Conservation (phyloP, 768 basidiomycete genomes). For the Tricholoma terreum region DNA sequence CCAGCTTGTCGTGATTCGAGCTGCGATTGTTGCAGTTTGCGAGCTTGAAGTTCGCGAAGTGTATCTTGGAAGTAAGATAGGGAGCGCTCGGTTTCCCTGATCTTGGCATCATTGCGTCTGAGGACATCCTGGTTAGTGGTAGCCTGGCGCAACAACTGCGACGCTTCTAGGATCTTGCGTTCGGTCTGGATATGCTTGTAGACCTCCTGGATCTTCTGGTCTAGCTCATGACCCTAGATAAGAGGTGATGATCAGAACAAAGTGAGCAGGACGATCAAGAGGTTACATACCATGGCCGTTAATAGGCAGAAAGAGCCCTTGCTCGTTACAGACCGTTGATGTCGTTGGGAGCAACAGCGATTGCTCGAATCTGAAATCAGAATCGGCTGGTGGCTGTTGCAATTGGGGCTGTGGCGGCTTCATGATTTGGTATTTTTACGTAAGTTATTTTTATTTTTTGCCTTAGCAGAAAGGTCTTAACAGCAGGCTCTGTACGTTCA, state of each 20-base stretch:
- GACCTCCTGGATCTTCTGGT: slow-evolving; percentile 92
- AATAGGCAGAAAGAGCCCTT: slow-evolving; percentile 16
- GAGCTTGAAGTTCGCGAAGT: slow-evolving; percentile 76
- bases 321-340: slow-evolving; percentile 11
- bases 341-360: slow-evolving; percentile 11
- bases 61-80: slow-evolving; percentile 87
- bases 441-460: slow-evolving; percentile 14
- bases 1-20: slow-evolving; percentile 50
- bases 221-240: slow-evolving; percentile 61
- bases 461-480: slow-evolving; percentile 5
- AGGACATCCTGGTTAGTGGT: slow-evolving; percentile 87
- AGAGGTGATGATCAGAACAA: slow-evolving; percentile 1
- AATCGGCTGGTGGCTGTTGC: slow-evolving; percentile 21
- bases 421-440: slow-evolving; percentile 7
- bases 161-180: slow-evolving; percentile 88
- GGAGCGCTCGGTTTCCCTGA: slow-evolving; percentile 80
- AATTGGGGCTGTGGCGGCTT: slow-evolving; percentile 23
- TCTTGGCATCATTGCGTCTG: slow-evolving; percentile 76
- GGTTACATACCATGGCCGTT: slow-evolving; percentile 17
- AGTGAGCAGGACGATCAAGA: slow-evolving; percentile 24
- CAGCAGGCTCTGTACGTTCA: neutral
- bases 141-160: slow-evolving; percentile 72
- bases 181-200: slow-evolving; percentile 89
- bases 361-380: slow-evolving; percentile 15
- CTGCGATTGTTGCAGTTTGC: slow-evolving; percentile 64